phyloP scores from a whole-genome alignment of 345 rosid genomes.

The Citrus inodora region DNA sequence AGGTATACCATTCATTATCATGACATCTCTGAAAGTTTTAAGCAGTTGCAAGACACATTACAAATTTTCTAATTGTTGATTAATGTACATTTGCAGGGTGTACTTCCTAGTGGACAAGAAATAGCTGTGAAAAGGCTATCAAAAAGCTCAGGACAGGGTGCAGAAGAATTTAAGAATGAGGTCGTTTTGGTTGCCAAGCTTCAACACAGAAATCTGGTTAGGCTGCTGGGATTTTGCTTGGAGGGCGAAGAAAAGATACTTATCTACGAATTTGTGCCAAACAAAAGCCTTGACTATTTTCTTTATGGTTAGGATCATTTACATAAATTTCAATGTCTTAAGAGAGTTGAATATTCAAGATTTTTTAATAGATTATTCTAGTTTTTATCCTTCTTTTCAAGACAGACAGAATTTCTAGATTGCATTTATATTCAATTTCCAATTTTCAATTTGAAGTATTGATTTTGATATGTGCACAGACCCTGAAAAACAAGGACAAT shows the following conservation, averaged over 20 bases:
- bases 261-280: conserved; percentile 40
- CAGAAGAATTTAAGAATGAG: conserved; percentile 48
- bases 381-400: too few species aligned
- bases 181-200: conserved; percentile 37
- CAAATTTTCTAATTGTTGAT: neutral
- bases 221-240: conserved; percentile 42
- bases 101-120: conserved; percentile 27
- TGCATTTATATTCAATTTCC: neutral
- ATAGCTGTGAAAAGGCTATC: conserved; percentile 53
- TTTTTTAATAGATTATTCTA: too few species aligned
- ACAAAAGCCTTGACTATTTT: conserved; percentile 10
- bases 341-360: neutral
- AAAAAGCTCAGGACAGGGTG: conserved; percentile 37
- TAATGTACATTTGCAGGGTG: conserved; percentile 30
- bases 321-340: neutral
- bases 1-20: conserved; percentile 23
- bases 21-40: neutral
- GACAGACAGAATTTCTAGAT: neutral
- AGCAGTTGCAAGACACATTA: neutral
- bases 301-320: conserved; percentile 26
- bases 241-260: conserved; percentile 45
- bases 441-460: neutral
- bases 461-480: conserved; percentile 20
- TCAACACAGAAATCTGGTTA: conserved; percentile 51
- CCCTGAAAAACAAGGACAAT: conserved; percentile 18